Conservation (phyloP, 2,329 filamentous ascomycete genomes). For the Mollisiaceae sp. region DNA sequence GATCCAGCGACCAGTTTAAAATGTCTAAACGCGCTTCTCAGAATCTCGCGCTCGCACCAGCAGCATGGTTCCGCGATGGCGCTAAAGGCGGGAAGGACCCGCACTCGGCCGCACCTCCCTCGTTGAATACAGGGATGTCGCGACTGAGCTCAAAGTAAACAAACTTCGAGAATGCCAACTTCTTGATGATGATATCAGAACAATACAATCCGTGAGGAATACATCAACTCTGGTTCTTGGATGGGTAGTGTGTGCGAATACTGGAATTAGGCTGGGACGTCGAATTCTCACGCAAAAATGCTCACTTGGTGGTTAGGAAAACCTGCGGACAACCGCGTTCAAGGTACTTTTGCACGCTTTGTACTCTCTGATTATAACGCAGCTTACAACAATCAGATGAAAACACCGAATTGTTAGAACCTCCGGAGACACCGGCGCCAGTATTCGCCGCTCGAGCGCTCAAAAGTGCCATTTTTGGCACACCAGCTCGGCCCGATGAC, state of each 20-base stretch:
- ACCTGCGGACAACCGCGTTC: conserved; percentile 32
- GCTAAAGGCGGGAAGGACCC: conserved; percentile 29
- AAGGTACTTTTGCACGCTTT: conserved; percentile 30
- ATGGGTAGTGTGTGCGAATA: background rate
- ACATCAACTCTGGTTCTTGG: background rate
- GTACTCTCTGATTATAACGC: background rate
- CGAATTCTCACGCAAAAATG: conserved; percentile 32
- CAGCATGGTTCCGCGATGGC: conserved; percentile 27
- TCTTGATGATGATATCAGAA: background rate
- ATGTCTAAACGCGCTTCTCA: conserved; percentile 9
- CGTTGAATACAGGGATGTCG: conserved; percentile 26
- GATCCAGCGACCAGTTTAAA: background rate
- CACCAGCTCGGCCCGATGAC: conserved; percentile 50
- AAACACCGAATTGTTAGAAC: conserved; percentile 46
- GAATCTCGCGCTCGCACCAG: conserved; percentile 12
- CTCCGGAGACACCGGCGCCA: conserved; percentile 68
- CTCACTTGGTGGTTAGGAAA: conserved; percentile 43
- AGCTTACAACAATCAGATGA: conserved; percentile 30
- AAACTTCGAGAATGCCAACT: conserved; percentile 24
- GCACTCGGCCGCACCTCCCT: conserved; percentile 21
- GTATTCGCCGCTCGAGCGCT: conserved; percentile 70
- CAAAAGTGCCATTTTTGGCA: conserved; percentile 68
- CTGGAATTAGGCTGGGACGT: conserved; percentile 2
- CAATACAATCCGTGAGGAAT: background rate
- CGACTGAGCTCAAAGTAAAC: conserved; percentile 32